Conservation (phyloP, 1,284 basidiomycete genomes). For the Cutaneotrichosporon sp. region DNA sequence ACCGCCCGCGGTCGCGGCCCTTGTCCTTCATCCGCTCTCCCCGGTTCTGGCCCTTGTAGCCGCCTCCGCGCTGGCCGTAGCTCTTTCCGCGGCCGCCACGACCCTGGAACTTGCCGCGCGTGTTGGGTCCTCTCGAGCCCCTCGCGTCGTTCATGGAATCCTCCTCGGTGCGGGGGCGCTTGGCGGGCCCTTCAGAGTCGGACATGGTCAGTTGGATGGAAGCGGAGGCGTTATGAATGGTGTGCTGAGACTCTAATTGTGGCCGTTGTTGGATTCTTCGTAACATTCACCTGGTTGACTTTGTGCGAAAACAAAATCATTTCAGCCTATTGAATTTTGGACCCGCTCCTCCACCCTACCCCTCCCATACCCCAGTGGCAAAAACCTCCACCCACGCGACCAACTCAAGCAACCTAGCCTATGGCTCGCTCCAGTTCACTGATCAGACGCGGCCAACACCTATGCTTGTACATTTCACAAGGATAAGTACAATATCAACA, state of each 20-base stretch:
- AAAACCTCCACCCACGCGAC: neutral
- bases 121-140: neutral
- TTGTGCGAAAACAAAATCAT: neutral
- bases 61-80: slow-evolving; percentile 9
- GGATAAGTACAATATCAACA: slow-evolving; percentile 2
- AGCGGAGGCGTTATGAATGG: neutral
- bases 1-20: slow-evolving; percentile 1
- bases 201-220: slow-evolving; percentile 1
- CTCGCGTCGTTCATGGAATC: slow-evolving; percentile 17
- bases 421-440: no score
- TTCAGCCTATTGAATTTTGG: neutral
- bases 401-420: no score
- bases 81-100: slow-evolving; percentile 6
- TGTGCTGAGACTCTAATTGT: no score
- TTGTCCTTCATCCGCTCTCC: slow-evolving; percentile 2
- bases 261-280: no score
- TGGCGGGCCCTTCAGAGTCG: slow-evolving; percentile 2
- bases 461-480: neutral
- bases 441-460: neutral
- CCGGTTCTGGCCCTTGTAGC: slow-evolving; percentile 11
- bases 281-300: no score
- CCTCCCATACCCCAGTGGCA: neutral
- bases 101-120: slow-evolving; percentile 1
- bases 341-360: neutral
- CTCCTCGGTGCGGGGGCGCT: slow-evolving; percentile 18